These are phyloP conservation scores for Talaromyces ruber DNA, from an alignment of 495 filamentous ascomycete species.

Conservation along the genomic window DNA sequence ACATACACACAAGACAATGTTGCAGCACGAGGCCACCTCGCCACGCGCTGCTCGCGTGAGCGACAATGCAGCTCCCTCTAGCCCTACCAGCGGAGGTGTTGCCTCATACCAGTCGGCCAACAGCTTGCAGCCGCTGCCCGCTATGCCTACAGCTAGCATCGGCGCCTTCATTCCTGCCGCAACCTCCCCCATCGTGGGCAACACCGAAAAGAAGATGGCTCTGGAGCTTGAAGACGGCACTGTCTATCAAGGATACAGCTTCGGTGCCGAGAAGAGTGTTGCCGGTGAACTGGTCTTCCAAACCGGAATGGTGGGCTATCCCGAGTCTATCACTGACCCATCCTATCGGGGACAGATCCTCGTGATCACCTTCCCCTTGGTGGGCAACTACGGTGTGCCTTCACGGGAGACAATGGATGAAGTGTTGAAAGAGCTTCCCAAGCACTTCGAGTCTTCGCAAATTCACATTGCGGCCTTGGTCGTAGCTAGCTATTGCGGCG, in stretches of 20 bases:
- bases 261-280: constrained; percentile 84
- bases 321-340: constrained; percentile 88
- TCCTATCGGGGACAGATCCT: constrained; percentile 90
- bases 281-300: constrained; percentile 98
- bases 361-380: constrained; percentile 82
- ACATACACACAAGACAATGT: constrained; percentile 16
- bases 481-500: constrained; percentile 81
- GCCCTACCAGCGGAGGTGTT: constrained; percentile 26
- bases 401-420: constrained; percentile 73
- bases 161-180: constrained; percentile 43
- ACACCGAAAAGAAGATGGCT: constrained; percentile 54
- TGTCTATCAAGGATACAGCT: constrained; percentile 87
- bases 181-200: constrained; percentile 28
- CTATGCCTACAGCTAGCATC: constrained; percentile 15
- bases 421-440: constrained; percentile 72
- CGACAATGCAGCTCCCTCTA: constrained; percentile 25
- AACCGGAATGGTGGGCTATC: constrained; percentile 98
- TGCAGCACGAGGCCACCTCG: constrained; percentile 18
- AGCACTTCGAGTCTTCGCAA: constrained; percentile 82
- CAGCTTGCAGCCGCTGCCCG: constrained; percentile 23
- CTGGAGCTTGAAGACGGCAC: constrained; percentile 88
- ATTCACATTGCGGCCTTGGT: constrained; percentile 91
- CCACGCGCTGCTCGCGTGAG: constrained; percentile 10
- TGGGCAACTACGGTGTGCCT: constrained; percentile 94
- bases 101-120: constrained; percentile 19